Evolutionary conservation across 148 eudicot species (phyloP).

Genomic region (Nepenthes mirabilis): DNA sequence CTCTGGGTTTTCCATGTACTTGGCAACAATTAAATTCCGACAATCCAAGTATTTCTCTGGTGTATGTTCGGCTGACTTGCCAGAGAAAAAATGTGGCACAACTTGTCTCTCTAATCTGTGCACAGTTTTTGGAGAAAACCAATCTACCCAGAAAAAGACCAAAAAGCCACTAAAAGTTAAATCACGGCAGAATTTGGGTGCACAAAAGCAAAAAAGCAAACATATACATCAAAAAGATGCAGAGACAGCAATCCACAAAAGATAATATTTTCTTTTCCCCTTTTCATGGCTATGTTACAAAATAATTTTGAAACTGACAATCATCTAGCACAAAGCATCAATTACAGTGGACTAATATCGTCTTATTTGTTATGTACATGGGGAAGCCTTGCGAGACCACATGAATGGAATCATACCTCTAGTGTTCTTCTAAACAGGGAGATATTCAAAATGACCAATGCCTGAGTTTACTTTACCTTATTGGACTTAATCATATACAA

Average conservation of each 20-base stretch:
- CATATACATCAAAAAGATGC: not conserved
- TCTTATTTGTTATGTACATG: no score
- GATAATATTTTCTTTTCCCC: no score
- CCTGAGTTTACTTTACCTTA: no score
- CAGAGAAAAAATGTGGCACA: slow-evolving; percentile 83
- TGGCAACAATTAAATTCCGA: slow-evolving; percentile 59
- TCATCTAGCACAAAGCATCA: no score
- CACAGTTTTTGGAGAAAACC: slow-evolving; percentile 78
- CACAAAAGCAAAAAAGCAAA: not conserved
- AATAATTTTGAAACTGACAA: no score
- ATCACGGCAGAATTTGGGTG: not conserved
- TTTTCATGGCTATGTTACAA: no score
- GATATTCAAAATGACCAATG: no score
- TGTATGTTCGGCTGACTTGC: slow-evolving; percentile 61
- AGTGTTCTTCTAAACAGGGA: no score
- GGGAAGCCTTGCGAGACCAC: no score
- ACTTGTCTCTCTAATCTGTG: slow-evolving; percentile 85
- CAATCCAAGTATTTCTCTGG: slow-evolving; percentile 80
- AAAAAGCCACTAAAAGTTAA: slow-evolving; percentile 6
- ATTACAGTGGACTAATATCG: no score
- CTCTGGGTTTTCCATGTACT: slow-evolving; percentile 67
- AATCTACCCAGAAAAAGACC: slow-evolving; percentile 37
- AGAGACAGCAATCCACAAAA: not conserved
- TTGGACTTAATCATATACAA: no score
- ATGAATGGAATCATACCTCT: no score